Base-by-base conservation (phyloP, 345 rosid genomes). In the Camelina sativa region DNA sequence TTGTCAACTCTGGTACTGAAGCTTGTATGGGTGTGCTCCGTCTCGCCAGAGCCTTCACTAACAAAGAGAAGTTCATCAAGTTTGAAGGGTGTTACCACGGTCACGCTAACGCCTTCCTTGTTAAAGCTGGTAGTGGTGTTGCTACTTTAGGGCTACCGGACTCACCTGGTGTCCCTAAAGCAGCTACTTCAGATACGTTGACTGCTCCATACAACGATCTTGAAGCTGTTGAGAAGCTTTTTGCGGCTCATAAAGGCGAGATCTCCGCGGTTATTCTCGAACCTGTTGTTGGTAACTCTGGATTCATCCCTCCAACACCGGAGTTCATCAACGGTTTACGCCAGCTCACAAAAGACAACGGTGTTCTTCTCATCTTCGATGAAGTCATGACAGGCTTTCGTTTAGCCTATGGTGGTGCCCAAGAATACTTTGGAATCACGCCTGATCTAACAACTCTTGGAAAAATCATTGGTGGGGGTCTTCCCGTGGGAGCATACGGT, bases 1-100 rank as follows among this genome's bases (percentile, higher is more conserved):
- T 94, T 60, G 95, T 92, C 34, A 92, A 90, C 69, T 94, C 96
- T 0, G 97, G 96, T 46, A 94, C 97, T 6, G 99, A 95, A 78
- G 99, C 99, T 12, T 95, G 98, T 81, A 95, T 95, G 96, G 97
- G 92, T 1, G 96, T 87, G 37, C 91, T 95, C 22, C 96, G 97
- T 20, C 88, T 95, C 12, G 99, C 98, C n/a, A 86, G 99, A 62
- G 96, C 98, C n/a, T 90, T 69, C 62, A 92, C 97, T 13, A 83
- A 87, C 38, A 80, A 83, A 34, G 85, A 83, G 30, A 92, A 90
- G 66, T 77, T 95, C 35, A 84, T 95, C 75, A 90, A 95, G 82
- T 95, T 95, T 3, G 94, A 95, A 83, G 99, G 99, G 23, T 92
- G 99, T 82, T 92, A 90, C 67, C 99, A 95, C 55, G 99, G 98